phyloP scores from a whole-genome alignment of 768 basidiomycete species.

The Mrakia frigida region DNA sequence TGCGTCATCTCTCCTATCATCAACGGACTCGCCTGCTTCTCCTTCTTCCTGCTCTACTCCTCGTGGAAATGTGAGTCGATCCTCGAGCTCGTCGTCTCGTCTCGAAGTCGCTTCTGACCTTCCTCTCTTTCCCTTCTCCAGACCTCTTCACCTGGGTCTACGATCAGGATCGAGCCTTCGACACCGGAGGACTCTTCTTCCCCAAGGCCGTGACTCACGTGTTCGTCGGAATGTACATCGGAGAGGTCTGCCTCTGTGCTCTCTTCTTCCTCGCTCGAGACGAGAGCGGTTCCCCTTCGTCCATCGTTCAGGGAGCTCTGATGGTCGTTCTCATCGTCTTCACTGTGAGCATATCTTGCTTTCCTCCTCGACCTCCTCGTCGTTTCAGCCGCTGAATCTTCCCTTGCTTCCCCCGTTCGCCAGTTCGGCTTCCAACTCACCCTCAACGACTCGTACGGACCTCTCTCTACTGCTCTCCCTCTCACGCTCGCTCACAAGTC shows the following conservation, averaged over 20 bases:
- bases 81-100: background rate
- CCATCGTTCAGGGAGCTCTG: slow-evolving; percentile 68
- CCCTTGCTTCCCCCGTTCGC: background rate
- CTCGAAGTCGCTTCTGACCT: background rate
- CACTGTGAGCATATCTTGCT: slow-evolving; percentile 56
- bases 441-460: slow-evolving; percentile 72
- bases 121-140: slow-evolving; percentile 39
- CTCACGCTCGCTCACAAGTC: slow-evolving; percentile 70
- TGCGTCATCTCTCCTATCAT: slow-evolving; percentile 87
- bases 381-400: background rate
- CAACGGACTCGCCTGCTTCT: slow-evolving; percentile 75
- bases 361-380: background rate
- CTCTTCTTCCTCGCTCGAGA: slow-evolving; percentile 83
- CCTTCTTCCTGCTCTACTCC: slow-evolving; percentile 78
- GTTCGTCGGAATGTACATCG: slow-evolving; percentile 88
- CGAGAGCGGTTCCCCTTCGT: slow-evolving; percentile 52
- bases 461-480: slow-evolving; percentile 69
- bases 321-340: slow-evolving; percentile 79
- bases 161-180: slow-evolving; percentile 51
- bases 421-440: slow-evolving; percentile 68
- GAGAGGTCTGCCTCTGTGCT: slow-evolving; percentile 75
- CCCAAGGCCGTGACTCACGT: slow-evolving; percentile 88
- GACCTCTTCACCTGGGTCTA: slow-evolving; percentile 74
- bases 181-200: slow-evolving; percentile 93
- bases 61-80: slow-evolving; percentile 27